Evolutionary conservation across 208 protist species (phyloP), one percentile per base, ranked within the genome.

Genomic region (Leishmania martiniquensis): DNA sequence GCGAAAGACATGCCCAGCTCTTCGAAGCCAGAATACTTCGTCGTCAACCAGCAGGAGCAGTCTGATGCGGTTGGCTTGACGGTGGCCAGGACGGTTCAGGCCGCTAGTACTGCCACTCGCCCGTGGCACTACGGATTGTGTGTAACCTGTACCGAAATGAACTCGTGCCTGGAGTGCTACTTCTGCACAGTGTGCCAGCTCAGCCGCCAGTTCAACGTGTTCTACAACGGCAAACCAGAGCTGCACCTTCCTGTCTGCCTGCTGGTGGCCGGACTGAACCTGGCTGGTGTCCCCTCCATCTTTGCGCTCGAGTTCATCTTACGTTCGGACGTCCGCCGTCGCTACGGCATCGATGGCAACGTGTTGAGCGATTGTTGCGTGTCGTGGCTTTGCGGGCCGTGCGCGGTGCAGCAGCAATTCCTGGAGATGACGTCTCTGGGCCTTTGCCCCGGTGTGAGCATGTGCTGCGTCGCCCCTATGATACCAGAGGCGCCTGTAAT

Each of bases 381-480:
- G 1, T 77, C 76, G 17, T 89, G 42, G 66, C 86, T 81, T 15
- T 95, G 89, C 51, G 6, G 17, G 1, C 42, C 29, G 20, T 93
- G 91, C 51, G 78, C 63, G 1, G 29, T 91, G 55, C 85, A 91
- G 77, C 91, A 93, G 71, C 81, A 85, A 63, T 81, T 93, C 72
- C 72, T 88, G 32, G 89, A 93, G 83, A 82, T 95, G 81, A 90
- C 88, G 1, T 80, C 77, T 10, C 60, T 86, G 47, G 80, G 86
- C 4, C 65, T 80, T 7, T 93, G 89, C 60, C 91, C 87, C 25
- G 87, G 89, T 15, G 89, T 85, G 71, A 82, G 49, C 65, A 76
- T 80, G 55, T 86, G 80, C 57, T 79, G 84, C 59, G 51, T 81
- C 20, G 44, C 42, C 20, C 34, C 72, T 2, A 51, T 55, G 1